A percentile compares a stretch with the other conserved stretches of the same genome.
Conservation (phyloP, 78 protist genomes). For the Dictyostelium discoideum region dicty_2.7 NC_007088.5:1748001-1748500, state of each 20-base stretch:
- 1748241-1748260: neutral
- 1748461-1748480: constrained; percentile 56
- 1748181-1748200: too few species aligned
- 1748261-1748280: constrained; percentile 17
- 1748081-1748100: constrained; percentile 79
- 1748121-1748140: constrained; percentile 77
- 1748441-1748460: constrained; percentile 80
- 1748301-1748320: constrained; percentile 76
- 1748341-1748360: constrained; percentile 64
- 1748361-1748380: constrained; percentile 73
- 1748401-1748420: constrained; percentile 45
- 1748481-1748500: neutral
- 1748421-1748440: constrained; percentile 71
- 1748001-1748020: constrained; percentile 54
- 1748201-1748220: neutral
- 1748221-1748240: neutral
- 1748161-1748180: neutral
- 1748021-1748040: constrained; percentile 71
- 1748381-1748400: constrained; percentile 78
- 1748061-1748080: constrained; percentile 71
- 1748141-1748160: constrained; percentile 5
- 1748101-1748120: constrained; percentile 68
- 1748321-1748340: constrained; percentile 73
- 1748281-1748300: constrained; percentile 76
- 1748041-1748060: constrained; percentile 55